Conservation (phyloP, 176 grass and related monocot species). For the Thinopyrum elongatum region DNA sequence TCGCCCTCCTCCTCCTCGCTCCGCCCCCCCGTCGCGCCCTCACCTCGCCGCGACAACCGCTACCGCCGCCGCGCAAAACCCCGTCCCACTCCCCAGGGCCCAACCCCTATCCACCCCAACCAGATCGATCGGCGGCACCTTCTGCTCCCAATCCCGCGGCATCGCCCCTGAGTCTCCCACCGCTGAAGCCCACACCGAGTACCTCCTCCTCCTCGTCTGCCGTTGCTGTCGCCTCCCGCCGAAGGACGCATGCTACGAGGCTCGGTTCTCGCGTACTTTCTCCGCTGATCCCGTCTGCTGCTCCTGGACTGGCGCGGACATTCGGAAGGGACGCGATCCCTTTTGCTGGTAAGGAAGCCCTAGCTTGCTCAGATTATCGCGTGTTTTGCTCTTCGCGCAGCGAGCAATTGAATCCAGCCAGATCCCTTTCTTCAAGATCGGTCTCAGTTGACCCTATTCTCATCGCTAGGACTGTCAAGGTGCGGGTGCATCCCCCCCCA, state of each 20-base stretch:
- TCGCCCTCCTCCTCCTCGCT: not conserved
- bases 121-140: not conserved
- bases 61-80: conserved; percentile 10
- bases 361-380: not conserved
- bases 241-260: not conserved
- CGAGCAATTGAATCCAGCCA: not conserved
- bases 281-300: not conserved
- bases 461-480: not conserved
- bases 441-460: conserved; percentile 14
- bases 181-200: not conserved
- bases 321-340: conserved; percentile 1
- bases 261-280: not conserved
- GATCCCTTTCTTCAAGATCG: not conserved
- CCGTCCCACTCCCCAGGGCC: not conserved
- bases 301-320: not conserved
- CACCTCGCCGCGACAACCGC: conserved; percentile 11
- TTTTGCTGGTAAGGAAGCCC: conserved; percentile 15
- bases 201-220: not conserved
- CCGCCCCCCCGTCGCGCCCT: not conserved
- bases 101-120: not conserved
- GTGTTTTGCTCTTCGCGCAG: not conserved
- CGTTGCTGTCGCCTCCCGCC: not conserved
- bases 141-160: not conserved
- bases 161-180: not conserved
- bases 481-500: not conserved